Percentiles rank a stretch among this genome's conserved stretches.
Conservation (phyloP, 768 basidiomycete genomes). For the Omphalotus guepiniiformis region DNA sequence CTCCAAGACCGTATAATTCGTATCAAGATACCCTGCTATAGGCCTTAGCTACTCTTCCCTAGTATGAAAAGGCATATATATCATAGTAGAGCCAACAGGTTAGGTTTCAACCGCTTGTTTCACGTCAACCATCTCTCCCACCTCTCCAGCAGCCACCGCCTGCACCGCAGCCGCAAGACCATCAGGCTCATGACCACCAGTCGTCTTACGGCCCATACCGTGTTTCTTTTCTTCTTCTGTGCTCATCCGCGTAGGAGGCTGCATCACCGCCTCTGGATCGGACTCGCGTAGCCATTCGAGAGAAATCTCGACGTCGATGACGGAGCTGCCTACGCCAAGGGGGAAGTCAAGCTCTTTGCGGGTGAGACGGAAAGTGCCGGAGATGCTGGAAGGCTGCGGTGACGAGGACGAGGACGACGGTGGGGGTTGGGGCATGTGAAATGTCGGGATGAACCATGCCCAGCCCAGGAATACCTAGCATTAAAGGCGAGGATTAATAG, state of each 20-base stretch:
- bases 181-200: constrained; percentile 25
- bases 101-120: constrained; percentile 29
- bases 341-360: constrained; percentile 75
- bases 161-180: constrained; percentile 28
- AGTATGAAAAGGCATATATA: too few relatives aligned
- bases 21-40: too few relatives aligned
- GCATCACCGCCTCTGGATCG: constrained; percentile 16
- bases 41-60: too few relatives aligned
- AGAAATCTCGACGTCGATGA: constrained; percentile 63
- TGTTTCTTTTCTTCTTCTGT: constrained; percentile 15
- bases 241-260: constrained; percentile 23
- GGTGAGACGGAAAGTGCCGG: constrained; percentile 41
- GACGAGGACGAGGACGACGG: constrained; percentile 15
- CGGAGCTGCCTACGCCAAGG: constrained; percentile 61
- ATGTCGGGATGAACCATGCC: constrained; percentile 83
- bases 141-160: constrained; percentile 20
- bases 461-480: constrained; percentile 72
- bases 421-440: constrained; percentile 63
- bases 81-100: too few relatives aligned
- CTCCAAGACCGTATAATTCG: too few relatives aligned
- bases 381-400: constrained; percentile 5
- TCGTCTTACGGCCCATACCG: constrained; percentile 22
- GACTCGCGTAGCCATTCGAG: constrained; percentile 42
- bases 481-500: neutral
- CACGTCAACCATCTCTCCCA: constrained; percentile 26